Evolutionary conservation across 2,329 filamentous ascomycete species (phyloP), one percentile per base, ranked within the genome.

Genomic region (Cercospora sp.): DNA sequence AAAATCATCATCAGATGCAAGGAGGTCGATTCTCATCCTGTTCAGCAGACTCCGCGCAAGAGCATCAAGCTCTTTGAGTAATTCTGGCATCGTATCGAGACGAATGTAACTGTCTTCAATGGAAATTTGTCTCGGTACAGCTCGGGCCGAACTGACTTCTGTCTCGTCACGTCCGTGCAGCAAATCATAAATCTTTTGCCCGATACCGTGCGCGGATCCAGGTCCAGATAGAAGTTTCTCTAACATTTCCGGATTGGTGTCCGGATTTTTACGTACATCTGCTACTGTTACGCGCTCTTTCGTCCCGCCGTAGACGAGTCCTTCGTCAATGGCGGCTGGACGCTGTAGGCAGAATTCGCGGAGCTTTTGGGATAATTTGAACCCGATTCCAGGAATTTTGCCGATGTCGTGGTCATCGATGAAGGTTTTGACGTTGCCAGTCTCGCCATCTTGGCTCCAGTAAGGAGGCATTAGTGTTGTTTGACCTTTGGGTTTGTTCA

Each of bases 91-190:
- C 0, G 85, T 88, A 72, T 90, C 87, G 1, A 97, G 82, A 0
- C 89, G 88, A 26, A 87, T 85, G 78, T 97, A 98, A 16, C 93
- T 95, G 80, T 98, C 94, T 77, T 98, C 94, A 71, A 98, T 95
- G 78, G 92, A 95, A 77, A 98, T 96, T 79, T 97, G 94, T 1
- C 88, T 89, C 0, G 94, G 94, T 1, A 96, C 80, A 55, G 89
- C 86, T 72, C 87, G 87, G 1, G 89, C 90, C 70, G 89, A 85
- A 61, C 89, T 88, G 18, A 98, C 93, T 67, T 92, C 89, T 0
- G 86, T 84, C 63, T 88, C 81, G 77, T 98, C 94, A 30, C 93
- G 84, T 5, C 94, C 94, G 77, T 97, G 90, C 2, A 98, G 81
- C 6, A 97, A 82, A 18, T 82, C 84, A 93, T 93, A 98, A 3